A percentile compares a stretch with the other conserved stretches of the same genome.
Evolutionary conservation across 768 basidiomycete genomes (phyloP).

Genomic region (Holtermannia corniformis): DNA sequence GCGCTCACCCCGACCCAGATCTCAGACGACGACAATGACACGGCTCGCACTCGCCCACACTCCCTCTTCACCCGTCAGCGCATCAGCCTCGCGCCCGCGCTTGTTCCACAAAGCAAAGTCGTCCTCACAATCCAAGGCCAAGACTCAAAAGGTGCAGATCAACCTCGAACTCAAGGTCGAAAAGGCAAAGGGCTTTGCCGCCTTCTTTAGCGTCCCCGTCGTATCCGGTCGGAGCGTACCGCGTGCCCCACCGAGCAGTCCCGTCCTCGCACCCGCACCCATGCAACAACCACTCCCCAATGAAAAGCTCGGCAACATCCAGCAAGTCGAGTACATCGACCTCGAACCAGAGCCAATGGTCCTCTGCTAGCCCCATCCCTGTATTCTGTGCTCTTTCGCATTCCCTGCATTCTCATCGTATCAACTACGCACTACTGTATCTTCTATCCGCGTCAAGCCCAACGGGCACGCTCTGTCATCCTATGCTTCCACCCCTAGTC

Average conservation of each 20-base stretch:
- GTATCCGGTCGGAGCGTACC: constrained; percentile 12
- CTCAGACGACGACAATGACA: no score
- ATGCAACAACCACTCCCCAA: not conserved
- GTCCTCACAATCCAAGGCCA: not conserved
- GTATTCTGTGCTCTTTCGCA: not conserved
- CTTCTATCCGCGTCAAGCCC: no score
- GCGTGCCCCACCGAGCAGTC: constrained; percentile 26
- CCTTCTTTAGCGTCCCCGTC: constrained; percentile 24
- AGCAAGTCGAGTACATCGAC: not conserved
- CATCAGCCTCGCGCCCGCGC: no score
- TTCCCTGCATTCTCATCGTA: not conserved
- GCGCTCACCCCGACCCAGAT: no score
- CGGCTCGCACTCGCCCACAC: no score
- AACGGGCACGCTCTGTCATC: no score
- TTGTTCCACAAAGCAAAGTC: not conserved
- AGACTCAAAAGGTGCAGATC: constrained; percentile 21
- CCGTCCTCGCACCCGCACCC: constrained; percentile 10
- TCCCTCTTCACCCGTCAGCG: not conserved
- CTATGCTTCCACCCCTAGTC: no score
- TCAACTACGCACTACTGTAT: not conserved
- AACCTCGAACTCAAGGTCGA: constrained; percentile 28
- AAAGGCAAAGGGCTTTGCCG: constrained; percentile 26
- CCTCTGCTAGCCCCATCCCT: not conserved
- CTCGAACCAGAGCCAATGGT: not conserved
- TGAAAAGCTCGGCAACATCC: not conserved